These are phyloP conservation scores for Podosphaera leucotricha DNA, from an alignment of 2,329 filamentous ascomycete species.

Conservation along the genomic window DNA sequence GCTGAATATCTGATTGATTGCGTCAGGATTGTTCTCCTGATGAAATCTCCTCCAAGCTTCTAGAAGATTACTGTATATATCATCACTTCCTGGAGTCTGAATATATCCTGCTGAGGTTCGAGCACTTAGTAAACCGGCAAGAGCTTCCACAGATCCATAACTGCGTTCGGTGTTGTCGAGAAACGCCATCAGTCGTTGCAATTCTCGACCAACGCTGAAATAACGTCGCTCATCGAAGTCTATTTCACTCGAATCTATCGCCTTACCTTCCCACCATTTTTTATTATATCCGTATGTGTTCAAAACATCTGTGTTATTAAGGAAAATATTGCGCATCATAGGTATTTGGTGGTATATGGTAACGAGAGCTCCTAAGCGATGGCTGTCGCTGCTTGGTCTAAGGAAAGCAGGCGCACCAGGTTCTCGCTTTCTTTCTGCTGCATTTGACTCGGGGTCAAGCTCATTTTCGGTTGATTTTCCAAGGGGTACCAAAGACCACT, in stretches of 20 bases:
- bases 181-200: constrained; percentile 39
- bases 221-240: constrained; percentile 6
- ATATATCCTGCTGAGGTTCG: background rate
- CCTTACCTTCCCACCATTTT: constrained; percentile 37
- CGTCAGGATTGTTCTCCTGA: constrained; percentile 3
- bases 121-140: constrained; percentile 14
- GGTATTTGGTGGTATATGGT: constrained; percentile 38
- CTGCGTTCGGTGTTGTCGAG: constrained; percentile 34
- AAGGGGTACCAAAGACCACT: constrained; percentile 34
- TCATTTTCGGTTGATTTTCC: constrained; percentile 14
- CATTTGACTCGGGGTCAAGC: constrained; percentile 16
- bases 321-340: constrained; percentile 29
- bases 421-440: constrained; percentile 21
- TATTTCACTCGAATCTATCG: constrained; percentile 17
- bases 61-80: constrained; percentile 12
- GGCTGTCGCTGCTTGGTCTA: constrained; percentile 17
- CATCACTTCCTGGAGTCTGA: constrained; percentile 9
- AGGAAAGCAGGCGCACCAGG: constrained; percentile 28
- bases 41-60: constrained; percentile 7
- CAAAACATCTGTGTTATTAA: constrained; percentile 20
- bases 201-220: constrained; percentile 20
- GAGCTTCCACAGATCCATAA: constrained; percentile 29
- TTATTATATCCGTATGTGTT: constrained; percentile 28
- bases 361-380: constrained; percentile 26
- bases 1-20: constrained; percentile 12